Base-by-base conservation (phyloP, 345 rosid species). In the Lepidium aucheri region DNA sequence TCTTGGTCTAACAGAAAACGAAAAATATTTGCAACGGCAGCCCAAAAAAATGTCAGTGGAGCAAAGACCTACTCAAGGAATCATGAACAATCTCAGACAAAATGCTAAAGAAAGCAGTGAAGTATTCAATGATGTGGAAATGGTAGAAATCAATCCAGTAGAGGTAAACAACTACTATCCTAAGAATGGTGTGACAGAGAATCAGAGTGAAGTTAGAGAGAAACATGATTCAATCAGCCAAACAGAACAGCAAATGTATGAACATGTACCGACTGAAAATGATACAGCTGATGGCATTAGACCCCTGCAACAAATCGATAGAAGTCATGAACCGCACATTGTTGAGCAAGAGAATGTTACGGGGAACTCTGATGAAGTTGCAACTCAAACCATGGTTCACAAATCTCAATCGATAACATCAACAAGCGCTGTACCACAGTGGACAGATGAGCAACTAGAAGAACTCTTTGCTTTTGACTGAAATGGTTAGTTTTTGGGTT, bases 401-500 rank as follows among this genome's bases (percentile, higher is more conserved):
- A 73, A 66, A 52, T 58, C 72, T 59, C 75, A 64, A 54, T 45
- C 53, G 26, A 38, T 58, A 11, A 32, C 33, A 39, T 69, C 83
- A 3, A 71, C 54, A 52, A 66, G 72, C 66, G 59, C 78, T 40
- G 76, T 78, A 36, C 89, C 86, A 10, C 81, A 80, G 59, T 91
- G 97, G 96, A 91, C 97, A 0, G 94, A 91, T 53, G 96, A 91
- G 67, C 97, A 91, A 64, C 77, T 91, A 47, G 90, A 88, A 65
- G 84, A 85, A 78, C 90, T 91, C 59, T 76, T 85, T 62, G 83
- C 73, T 34, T 82, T 78, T 41, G 97, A 88, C 59, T 82, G 77
- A 75, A 44, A 8, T 43, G 3, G 65, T 28, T n/a, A 63, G 7
- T 7, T 68, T 36, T 36, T 15, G 13, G 9, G 9, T 65, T 41